Evolutionary conservation across 441 rosid genomes (phyloP).

Genomic region (Arabidopsis hybrid): DNA sequence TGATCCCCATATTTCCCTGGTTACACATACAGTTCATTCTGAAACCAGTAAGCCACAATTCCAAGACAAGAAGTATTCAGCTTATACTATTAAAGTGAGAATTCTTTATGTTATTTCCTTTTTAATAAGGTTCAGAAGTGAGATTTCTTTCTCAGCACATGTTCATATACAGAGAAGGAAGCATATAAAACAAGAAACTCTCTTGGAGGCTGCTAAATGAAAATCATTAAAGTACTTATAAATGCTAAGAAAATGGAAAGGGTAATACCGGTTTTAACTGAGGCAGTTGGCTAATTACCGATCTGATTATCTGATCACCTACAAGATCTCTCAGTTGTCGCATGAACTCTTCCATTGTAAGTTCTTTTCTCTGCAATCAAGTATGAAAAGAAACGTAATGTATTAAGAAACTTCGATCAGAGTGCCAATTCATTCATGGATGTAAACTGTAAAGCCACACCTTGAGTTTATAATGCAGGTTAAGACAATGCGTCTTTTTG

Average conservation of each 20-base stretch:
- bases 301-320: conserved; percentile 66
- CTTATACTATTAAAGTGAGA: neutral
- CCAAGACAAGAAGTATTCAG: conserved; percentile 19
- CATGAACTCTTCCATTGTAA: conserved; percentile 57
- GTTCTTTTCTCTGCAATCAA: conserved; percentile 63
- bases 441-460: conserved; percentile 45
- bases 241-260: neutral
- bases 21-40: conserved; percentile 46
- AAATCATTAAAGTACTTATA: neutral
- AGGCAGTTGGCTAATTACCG: conserved; percentile 56
- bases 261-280: conserved; percentile 14
- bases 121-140: neutral
- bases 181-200: neutral
- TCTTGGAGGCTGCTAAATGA: neutral
- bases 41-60: conserved; percentile 34
- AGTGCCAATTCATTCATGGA: conserved; percentile 13
- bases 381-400: conserved; percentile 32
- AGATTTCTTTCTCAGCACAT: neutral
- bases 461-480: conserved; percentile 61
- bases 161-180: neutral
- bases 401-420: conserved; percentile 6
- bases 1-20: conserved; percentile 57
- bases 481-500: conserved; percentile 70
- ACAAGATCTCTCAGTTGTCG: conserved; percentile 63
- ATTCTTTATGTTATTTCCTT: neutral